Evolutionary conservation across 2,329 filamentous ascomycete genomes (phyloP), one percentile per base, ranked within the genome.

Genomic region (Arthrobotrys sphaeroides): DNA sequence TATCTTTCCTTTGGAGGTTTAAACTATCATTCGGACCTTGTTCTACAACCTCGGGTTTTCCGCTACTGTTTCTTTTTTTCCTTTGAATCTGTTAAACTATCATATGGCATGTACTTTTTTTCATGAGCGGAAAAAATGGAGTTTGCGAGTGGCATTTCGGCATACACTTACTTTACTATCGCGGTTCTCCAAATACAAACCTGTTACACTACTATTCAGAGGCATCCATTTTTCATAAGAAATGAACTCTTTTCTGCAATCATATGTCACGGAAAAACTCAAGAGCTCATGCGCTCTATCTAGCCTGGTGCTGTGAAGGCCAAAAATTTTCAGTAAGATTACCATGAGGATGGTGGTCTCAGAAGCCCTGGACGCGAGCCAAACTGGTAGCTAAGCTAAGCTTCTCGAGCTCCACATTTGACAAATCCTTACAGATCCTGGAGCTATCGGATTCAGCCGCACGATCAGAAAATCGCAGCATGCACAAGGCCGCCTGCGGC

Each of bases 81-180:
- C n/a, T n/a, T 38, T 38, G 49, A 61, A 33, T 59, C 26, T 72
- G 67, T 64, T 60, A 68, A 68, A 68, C 45, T 60, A 65, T 36
- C 40, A 42, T 53, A 7, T 55, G n/a, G 61, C 61, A 60, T 73
- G 68, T 73, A 66, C 69, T 73, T 66, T 73, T 64, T 49, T 64
- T 74, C 62, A 68, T 51, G 55, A 74, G 62, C 62, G 62, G 70
- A 68, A 74, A 73, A 73, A 74, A 67, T 61, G 70, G 70, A 74
- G 70, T 74, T 74, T 64, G 62, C 70, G 70, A 74, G 70, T 74
- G 55, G 42, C 55, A 49, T 67, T 67, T 74, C 51, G 66, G 51
- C 70, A 74, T 67, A 74, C 60, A 65, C 36, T 67, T 62, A 51
- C 61, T 53, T 66, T 24, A 38, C 45, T n/a, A 55, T 60, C 38